Base-by-base conservation (phyloP, 768 basidiomycete species). In the Macrocybe gigantea region DNA sequence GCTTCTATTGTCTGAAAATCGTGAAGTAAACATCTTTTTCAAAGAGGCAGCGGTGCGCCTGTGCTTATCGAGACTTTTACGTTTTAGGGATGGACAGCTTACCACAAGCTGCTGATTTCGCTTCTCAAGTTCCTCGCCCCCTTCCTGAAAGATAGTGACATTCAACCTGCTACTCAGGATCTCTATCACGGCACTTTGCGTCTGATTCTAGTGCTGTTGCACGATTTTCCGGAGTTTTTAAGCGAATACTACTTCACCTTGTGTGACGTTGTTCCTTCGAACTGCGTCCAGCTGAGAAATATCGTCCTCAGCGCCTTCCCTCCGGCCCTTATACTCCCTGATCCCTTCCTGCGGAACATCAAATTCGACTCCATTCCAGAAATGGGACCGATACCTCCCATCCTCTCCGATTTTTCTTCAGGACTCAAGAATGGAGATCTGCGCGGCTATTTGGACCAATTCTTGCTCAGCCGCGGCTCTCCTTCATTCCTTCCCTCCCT, bases 211-310 rank as follows among this genome's bases (percentile, higher is more conserved):
- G 93, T 98, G 49, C 84, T 99, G 44, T 81, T 99, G 13, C 94
- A 99, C 66, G 96, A 98, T 68, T 98, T 98, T 75, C 96, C 96
- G 44, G 96, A 97, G 52, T 98, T 98, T 74, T 75, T 98, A 52
- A 91, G 86, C 64, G 93, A 94, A 70, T 93, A 94, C 64, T 95
- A 97, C 68, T 94, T 95, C 70, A 86, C 91, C 38, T 82, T 99
- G 32, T 92, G 93, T 60, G 95, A 98, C 54, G 86, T 80, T 51
- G 90, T 99, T 52, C 96, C 96, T 40, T 75, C 85, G 29, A 82
- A 87, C 53, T 97, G 94, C 77, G 84, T 95, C 49, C 96, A 99
- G 66, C 79, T 98, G 45, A 87, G 93, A 56, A 99, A 99, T 71
- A 84, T 99, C 69, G 83, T 99, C 52, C 83, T 97, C 53, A 88